These are phyloP conservation scores for Catharanthus roseus DNA, from an alignment of 257 asterid species.

Conservation along the genomic window DNA sequence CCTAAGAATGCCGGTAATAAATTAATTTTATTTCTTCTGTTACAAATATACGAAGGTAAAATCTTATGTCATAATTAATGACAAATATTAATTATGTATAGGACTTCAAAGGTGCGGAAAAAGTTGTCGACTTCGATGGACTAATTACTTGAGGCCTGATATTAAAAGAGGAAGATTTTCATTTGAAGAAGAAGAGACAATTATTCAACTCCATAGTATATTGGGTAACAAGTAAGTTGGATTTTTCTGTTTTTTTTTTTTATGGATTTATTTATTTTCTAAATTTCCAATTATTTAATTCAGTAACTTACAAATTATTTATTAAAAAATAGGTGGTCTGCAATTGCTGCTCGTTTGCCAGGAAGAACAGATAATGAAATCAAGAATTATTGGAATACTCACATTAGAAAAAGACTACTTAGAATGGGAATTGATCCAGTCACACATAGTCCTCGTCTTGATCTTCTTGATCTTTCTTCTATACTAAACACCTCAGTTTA, in stretches of 20 bases:
- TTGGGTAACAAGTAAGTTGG: slow-evolving; percentile 73
- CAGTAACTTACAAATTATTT: no score
- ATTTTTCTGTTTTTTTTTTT: no score
- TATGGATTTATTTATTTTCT: neutral
- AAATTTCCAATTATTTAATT: neutral
- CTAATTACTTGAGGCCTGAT: slow-evolving; percentile 81
- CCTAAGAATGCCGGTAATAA: slow-evolving; percentile 86
- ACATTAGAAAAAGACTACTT: slow-evolving; percentile 63
- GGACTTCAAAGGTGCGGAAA: slow-evolving; percentile 86
- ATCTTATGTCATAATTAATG: no score
- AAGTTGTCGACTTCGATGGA: slow-evolving; percentile 83
- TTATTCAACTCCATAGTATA: slow-evolving; percentile 71
- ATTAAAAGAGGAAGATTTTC: slow-evolving; percentile 74
- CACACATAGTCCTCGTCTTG: slow-evolving; percentile 73
- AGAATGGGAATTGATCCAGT: slow-evolving; percentile 86
- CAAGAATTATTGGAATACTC: slow-evolving; percentile 83
- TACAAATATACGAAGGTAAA: no score
- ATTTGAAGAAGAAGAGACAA: slow-evolving; percentile 72
- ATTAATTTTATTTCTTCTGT: no score
- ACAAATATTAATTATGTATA: no score
- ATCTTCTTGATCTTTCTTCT: slow-evolving; percentile 67
- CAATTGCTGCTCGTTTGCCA: slow-evolving; percentile 70
- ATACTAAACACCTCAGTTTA: slow-evolving; percentile 36
- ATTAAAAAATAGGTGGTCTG: slow-evolving; percentile 57
- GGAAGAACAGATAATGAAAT: slow-evolving; percentile 87